Base-by-base conservation (phyloP, 495 filamentous ascomycete species). In the Aspergillus ostianus region DNA sequence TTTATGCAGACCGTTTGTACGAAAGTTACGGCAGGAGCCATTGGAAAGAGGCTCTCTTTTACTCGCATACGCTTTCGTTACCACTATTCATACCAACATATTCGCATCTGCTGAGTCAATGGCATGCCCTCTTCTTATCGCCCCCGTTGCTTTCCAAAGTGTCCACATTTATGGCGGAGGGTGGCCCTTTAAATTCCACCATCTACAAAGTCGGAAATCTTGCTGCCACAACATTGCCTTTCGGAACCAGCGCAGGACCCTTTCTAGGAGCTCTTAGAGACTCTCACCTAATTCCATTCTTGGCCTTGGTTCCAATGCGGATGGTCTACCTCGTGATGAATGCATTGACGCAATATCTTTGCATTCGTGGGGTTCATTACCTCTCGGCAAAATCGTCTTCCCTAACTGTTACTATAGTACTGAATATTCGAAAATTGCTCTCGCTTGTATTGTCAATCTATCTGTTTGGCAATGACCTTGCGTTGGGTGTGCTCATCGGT, bases 31-130 rank as follows among this genome's bases (percentile, higher is more conserved):
- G 93, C 21, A 87, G 75, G 17, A 70, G 87, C 41, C 89, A 96
- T 75, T 98, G 94, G 92, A 90, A 89, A 63, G 94, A 98, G 71
- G 96, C 95, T 65, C 82, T 99, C 17, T 97, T 99, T 73, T 99
- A 98, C 73, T 90, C 87, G 19, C 92, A 96, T 62, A 71, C 89
- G 19, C 82, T 95, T 18, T 90, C 89, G 5, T 69, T 97, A 41
- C 91, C 90, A 0, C 69, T 88, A 29, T 87, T 88, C 69, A 53
- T 85, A 19, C 77, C 77, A 0, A 77, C 81, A 21, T 74, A 67
- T 6, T 56, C 73, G 30, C 72, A 78, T 27, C 70, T 87, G n/a
- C 66, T 62, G 10, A 60, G 63, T 2, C 83, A 86, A 60, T 84
- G 82, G 73, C 58, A 57, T 2, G 64, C 73, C 10, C 73, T 87